These are phyloP conservation scores for Bryoglossum gracile DNA, from an alignment of 495 filamentous ascomycete genomes.

Conservation along the genomic window DNA sequence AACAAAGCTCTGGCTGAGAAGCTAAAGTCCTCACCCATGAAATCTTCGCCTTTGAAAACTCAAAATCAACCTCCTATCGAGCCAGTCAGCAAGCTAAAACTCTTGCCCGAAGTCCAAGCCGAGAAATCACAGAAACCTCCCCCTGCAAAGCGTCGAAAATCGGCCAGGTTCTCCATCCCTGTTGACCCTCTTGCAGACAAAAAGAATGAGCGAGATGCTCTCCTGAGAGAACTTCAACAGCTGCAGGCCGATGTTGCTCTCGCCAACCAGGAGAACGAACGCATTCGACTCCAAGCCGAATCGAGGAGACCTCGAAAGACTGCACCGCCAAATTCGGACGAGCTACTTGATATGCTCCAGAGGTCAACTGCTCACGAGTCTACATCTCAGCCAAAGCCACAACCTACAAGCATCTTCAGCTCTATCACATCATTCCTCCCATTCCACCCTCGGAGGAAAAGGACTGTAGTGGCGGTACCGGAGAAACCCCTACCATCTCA, in stretches of 20 bases:
- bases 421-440: conserved; percentile 44
- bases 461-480: conserved; percentile 7
- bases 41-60: not conserved
- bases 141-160: conserved; percentile 15
- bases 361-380: conserved; percentile 11
- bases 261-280: conserved; percentile 23
- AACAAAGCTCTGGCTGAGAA: conserved; percentile 30
- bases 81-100: too few relatives aligned
- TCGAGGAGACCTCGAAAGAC: not conserved
- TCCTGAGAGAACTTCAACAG: conserved; percentile 22
- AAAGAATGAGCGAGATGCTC: conserved; percentile 17
- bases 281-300: conserved; percentile 15
- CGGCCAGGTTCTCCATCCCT: conserved; percentile 18
- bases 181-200: conserved; percentile 20
- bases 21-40: conserved; percentile 36
- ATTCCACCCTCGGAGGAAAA: conserved; percentile 32
- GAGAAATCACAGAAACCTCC: not conserved
- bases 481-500: conserved; percentile 38
- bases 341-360: conserved; percentile 13
- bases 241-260: conserved; percentile 24
- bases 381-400: conserved; percentile 24
- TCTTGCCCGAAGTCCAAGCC: not conserved
- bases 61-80: not conserved
- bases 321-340: conserved; percentile 12
- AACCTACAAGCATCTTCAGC: conserved; percentile 26